Conservation (phyloP, 1,284 basidiomycete genomes). For the Rhodotorula mucilaginosa region DNA sequence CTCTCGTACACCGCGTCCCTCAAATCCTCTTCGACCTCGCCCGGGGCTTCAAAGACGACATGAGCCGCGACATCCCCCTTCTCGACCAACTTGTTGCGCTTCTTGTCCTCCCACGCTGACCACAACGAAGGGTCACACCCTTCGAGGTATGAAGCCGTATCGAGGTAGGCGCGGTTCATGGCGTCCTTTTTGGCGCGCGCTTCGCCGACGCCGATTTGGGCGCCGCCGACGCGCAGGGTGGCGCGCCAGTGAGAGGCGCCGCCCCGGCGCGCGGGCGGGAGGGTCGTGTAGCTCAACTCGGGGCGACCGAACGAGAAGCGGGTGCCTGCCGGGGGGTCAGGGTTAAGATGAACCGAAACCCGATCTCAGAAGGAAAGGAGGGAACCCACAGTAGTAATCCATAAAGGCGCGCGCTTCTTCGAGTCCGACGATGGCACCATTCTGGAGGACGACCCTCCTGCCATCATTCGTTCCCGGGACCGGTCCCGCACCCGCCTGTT, state of each 20-base stretch:
- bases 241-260: conserved; percentile 65
- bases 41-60: conserved; percentile 41
- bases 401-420: conserved; percentile 85
- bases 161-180: conserved; percentile 73
- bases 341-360: no score
- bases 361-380: no score
- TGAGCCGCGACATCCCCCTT: conserved; percentile 57
- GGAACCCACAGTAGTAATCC: conserved; percentile 76
- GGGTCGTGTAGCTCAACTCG: conserved; percentile 62
- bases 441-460: conserved; percentile 55
- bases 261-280: conserved; percentile 26
- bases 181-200: conserved; percentile 73
- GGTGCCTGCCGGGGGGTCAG: neutral
- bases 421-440: conserved; percentile 65
- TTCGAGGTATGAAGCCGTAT: conserved; percentile 82
- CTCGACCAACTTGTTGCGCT: conserved; percentile 45
- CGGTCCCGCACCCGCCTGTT: neutral
- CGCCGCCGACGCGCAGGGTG: conserved; percentile 73
- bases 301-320: conserved; percentile 7
- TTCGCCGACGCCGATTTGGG: conserved; percentile 74
- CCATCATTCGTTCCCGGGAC: conserved; percentile 18
- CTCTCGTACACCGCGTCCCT: conserved; percentile 70
- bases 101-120: conserved; percentile 59
- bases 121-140: conserved; percentile 77
- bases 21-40: conserved; percentile 69